These are phyloP conservation scores for Lagenidium giganteum DNA, from an alignment of 352 stramenopile genomes.

Conservation along the genomic window DNA sequence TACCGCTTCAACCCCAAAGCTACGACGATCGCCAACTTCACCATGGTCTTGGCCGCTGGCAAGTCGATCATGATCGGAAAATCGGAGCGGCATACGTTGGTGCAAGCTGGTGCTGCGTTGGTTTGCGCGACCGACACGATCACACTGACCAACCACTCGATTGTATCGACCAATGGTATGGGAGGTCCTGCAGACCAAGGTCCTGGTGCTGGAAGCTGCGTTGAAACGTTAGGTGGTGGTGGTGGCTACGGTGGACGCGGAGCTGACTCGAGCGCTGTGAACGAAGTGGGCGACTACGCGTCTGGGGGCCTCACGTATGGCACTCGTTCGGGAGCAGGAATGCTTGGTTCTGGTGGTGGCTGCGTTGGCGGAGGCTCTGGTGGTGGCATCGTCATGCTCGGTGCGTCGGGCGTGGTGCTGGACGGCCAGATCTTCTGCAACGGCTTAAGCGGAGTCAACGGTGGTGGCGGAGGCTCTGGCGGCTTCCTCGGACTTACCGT, in stretches of 20 bases:
- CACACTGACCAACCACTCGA: slow-evolving; percentile 28
- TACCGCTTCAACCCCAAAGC: slow-evolving; percentile 1
- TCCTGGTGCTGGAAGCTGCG: slow-evolving; percentile 48
- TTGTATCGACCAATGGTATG: slow-evolving; percentile 53
- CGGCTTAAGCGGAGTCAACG: slow-evolving; percentile 44
- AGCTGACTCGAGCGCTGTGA: slow-evolving; percentile 60
- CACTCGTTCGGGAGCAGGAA: slow-evolving; percentile 52
- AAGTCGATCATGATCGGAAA: slow-evolving; percentile 50
- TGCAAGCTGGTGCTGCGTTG: slow-evolving; percentile 55
- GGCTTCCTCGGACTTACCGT: slow-evolving; percentile 67
- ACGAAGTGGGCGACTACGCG: slow-evolving; percentile 45
- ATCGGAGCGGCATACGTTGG: slow-evolving; percentile 12
- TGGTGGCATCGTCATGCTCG: slow-evolving; percentile 64
- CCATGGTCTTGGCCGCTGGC: slow-evolving; percentile 40
- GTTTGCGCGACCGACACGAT: slow-evolving; percentile 52
- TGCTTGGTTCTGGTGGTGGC: slow-evolving; percentile 66
- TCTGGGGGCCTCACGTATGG: slow-evolving; percentile 64
- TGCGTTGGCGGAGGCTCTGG: slow-evolving; percentile 63
- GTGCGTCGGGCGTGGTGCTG: slow-evolving; percentile 46
- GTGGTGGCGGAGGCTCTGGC: slow-evolving; percentile 64
- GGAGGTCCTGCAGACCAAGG: slow-evolving; percentile 65
- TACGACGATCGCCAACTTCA: slow-evolving; percentile 44
- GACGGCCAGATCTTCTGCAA: slow-evolving; percentile 74
- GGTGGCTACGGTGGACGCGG: slow-evolving; percentile 66
- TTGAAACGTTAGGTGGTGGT: slow-evolving; percentile 51